Percentiles rank a stretch among this genome's conserved stretches.
phyloP scores from a whole-genome alignment of 176 grass and related monocot species.

The Ensete glaucum region DNA sequence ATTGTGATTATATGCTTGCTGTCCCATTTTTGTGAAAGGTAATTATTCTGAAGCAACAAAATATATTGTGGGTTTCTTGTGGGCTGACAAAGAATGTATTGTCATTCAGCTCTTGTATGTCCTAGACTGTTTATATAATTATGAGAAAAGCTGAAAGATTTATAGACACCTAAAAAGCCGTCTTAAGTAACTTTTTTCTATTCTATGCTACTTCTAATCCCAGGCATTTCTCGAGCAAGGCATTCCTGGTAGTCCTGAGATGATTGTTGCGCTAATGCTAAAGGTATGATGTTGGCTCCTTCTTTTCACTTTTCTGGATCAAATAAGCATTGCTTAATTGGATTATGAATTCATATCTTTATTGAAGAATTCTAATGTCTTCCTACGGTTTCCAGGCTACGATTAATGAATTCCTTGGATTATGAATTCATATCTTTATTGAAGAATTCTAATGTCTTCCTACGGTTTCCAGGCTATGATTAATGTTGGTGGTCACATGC shows the following conservation, averaged over 20 bases:
- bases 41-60: too few relatives aligned
- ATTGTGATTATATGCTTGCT: too few relatives aligned
- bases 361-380: slow-evolving; percentile 10
- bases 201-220: slow-evolving; percentile 28
- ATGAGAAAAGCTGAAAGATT: not conserved
- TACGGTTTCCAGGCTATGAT: slow-evolving; percentile 49
- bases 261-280: slow-evolving; percentile 74
- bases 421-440: slow-evolving; percentile 1
- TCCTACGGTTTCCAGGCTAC: slow-evolving; percentile 4
- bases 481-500: slow-evolving; percentile 61
- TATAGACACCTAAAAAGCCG: slow-evolving; percentile 16
- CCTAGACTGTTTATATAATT: not conserved
- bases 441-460: slow-evolving; percentile 7
- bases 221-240: slow-evolving; percentile 96
- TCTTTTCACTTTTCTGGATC: slow-evolving; percentile 5
- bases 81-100: too few relatives aligned
- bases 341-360: not conserved
- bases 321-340: not conserved
- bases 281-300: slow-evolving; percentile 44
- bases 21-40: too few relatives aligned
- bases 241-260: slow-evolving; percentile 66
- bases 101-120: too few relatives aligned
- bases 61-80: too few relatives aligned
- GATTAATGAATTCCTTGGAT: too few relatives aligned
- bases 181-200: not conserved